A percentile compares a stretch with the other conserved stretches of the same genome.
Evolutionary conservation across 164 flowering plant species (phyloP).

Genomic region (Tetrastigma voinierianum): DNA sequence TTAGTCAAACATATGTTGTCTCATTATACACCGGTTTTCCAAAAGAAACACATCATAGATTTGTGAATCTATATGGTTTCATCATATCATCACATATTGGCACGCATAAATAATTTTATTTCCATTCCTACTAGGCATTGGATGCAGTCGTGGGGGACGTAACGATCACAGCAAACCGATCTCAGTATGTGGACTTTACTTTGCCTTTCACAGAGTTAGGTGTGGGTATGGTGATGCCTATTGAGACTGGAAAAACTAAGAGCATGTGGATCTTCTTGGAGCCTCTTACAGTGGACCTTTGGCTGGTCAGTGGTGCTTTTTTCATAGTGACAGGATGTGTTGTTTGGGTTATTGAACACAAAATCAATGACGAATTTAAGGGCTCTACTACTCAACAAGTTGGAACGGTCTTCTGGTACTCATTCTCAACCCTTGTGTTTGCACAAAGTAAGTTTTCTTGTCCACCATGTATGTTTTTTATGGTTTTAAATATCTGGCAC

Average conservation of each 20-base stretch:
- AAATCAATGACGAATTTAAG: constrained; percentile 17
- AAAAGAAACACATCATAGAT: no score
- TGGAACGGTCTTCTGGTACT: constrained; percentile 18
- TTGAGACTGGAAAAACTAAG: neutral
- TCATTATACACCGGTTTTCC: no score
- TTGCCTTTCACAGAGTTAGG: constrained; percentile 20
- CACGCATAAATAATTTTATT: no score
- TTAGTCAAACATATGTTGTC: no score
- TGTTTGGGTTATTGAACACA: constrained; percentile 26
- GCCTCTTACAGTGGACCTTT: constrained; percentile 18
- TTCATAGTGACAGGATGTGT: constrained; percentile 18
- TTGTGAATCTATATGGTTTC: no score
- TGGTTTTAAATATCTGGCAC: no score
- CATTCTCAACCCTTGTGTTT: constrained; percentile 19
- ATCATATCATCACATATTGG: no score
- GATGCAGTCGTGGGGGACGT: constrained; percentile 27
- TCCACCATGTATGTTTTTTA: no score
- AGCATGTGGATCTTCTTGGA: constrained; percentile 23
- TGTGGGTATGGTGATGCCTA: constrained; percentile 11
- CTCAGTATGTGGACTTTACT: constrained; percentile 21
- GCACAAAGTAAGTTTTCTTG: constrained; percentile 25
- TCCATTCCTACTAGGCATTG: no score
- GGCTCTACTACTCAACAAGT: constrained; percentile 15
- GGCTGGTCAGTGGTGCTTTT: constrained; percentile 17
- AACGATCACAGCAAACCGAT: constrained; percentile 17